A percentile compares a stretch with the other conserved stretches of the same genome.
These are phyloP conservation scores for Ottelia alismoides DNA, from an alignment of 106 monocot species.

Conservation along the genomic window DNA sequence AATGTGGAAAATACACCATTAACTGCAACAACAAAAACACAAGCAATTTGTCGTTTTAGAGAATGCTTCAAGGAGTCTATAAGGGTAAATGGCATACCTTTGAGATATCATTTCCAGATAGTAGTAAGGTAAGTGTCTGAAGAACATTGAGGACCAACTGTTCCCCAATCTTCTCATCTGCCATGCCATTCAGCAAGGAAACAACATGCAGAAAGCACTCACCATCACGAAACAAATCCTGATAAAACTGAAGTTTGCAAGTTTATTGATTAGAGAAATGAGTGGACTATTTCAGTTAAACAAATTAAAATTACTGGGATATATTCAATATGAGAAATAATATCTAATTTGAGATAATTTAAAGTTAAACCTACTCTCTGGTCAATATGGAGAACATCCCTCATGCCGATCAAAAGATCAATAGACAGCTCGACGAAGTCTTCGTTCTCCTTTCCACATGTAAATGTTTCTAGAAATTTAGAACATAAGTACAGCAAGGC, in stretches of 20 bases:
- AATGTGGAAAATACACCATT: neutral
- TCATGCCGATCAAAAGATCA: constrained; percentile 76
- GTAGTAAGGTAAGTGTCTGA: constrained; percentile 64
- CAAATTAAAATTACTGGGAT: neutral
- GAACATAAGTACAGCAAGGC: constrained; percentile 77
- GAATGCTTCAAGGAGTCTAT: neutral
- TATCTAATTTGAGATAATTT: constrained; percentile 3
- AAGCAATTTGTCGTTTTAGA: neutral
- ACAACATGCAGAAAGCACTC: constrained; percentile 97
- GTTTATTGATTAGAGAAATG: neutral
- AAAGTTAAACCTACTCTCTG: constrained; percentile 21
- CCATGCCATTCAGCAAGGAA: constrained; percentile 77
- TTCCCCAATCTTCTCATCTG: constrained; percentile 75
- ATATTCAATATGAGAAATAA: neutral
- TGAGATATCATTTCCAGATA: constrained; percentile 58
- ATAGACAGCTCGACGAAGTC: constrained; percentile 67
- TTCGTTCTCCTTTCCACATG: constrained; percentile 72
- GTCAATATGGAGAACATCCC: constrained; percentile 68
- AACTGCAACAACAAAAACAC: neutral
- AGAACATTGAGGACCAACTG: constrained; percentile 81
- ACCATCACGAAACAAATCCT: constrained; percentile 70
- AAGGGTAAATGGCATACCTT: constrained; percentile 33
- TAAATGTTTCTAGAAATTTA: constrained; percentile 84
- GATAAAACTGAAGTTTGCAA: constrained; percentile 88
- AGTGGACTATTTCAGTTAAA: neutral